Base-by-base conservation (phyloP, 345 rosid genomes). In the Sonneratia alba region DNA sequence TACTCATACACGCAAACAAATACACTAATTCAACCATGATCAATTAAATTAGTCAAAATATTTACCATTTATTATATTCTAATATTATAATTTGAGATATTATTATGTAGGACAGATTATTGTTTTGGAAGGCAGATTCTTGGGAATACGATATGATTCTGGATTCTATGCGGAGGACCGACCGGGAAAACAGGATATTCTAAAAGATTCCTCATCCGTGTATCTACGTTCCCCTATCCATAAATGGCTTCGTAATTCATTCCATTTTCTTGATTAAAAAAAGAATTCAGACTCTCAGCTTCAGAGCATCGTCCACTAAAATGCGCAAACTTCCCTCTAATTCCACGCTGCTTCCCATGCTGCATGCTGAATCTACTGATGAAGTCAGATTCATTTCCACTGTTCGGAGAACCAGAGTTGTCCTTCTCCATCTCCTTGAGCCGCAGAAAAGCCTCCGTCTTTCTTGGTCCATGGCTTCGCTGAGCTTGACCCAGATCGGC, bases 381-480 rank as follows among this genome's bases (percentile, higher is more conserved):
- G 22, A 74, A 22, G 49, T 65, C 72, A 40, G 80, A 74, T 80
- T 78, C 83, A 67, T 67, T 67, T 55, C 51, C 38, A 42, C 62
- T 5, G 13, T 49, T 27, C 36, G 47, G 47, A 53, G 32, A 19
- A 19, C 36, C 59, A 7, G 59, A 24, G 49, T 6, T n/a, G 27
- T 13, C 40, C 19, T 24, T 40, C 61, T 14, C 36, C 37, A 18
- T n/a, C 37, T n/a, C 43, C 32, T 27, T 27, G 32, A 27, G 32
- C 32, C 0, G 32, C 32, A 27, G 32, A 27, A 27, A 27, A 27
- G 32, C 1, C 32, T 27, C 32, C 32, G 32, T 27, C 32, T 27
- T 27, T 27, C 32, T 27, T 27, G 32, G 32, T 32, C 66, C 74
- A 89, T 91, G 93, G 87, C 89, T 63, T 84, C 97, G 7, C 71